A percentile compares a stretch with the other conserved stretches of the same genome.
Conservation (phyloP, 148 eudicot genomes). For the Heliamphora exappendiculata region DNA sequence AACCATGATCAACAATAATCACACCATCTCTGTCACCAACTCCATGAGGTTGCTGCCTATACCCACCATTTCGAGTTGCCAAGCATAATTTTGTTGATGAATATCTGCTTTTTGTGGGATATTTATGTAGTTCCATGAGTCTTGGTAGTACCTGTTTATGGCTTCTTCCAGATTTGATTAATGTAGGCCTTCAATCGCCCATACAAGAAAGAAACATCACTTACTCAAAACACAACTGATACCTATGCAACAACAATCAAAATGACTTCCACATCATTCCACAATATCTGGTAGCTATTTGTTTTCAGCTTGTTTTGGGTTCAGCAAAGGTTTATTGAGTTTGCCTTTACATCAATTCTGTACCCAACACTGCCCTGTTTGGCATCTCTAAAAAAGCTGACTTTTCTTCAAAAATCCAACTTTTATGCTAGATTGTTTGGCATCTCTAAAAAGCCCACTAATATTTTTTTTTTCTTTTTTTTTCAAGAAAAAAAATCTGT, state of each 20-base stretch:
- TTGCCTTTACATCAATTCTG: too few relatives aligned
- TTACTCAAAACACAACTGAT: not conserved
- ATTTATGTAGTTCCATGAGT: constrained; percentile 20
- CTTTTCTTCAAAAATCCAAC: too few relatives aligned
- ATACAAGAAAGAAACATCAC: constrained; percentile 8
- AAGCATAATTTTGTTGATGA: constrained; percentile 20
- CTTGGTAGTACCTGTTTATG: constrained; percentile 14
- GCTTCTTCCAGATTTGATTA: constrained; percentile 19
- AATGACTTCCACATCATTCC: not conserved
- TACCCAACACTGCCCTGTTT: too few relatives aligned
- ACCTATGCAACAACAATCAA: not conserved
- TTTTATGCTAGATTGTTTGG: too few relatives aligned
- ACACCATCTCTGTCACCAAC: constrained; percentile 62
- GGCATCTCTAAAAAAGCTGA: too few relatives aligned
- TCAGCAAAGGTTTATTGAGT: not conserved
- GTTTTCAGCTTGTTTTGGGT: not conserved
- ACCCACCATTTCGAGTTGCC: constrained; percentile 28
- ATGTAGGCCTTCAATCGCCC: constrained; percentile 3
- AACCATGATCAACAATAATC: constrained; percentile 90
- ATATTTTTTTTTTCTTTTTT: too few relatives aligned
- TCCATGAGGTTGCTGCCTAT: constrained; percentile 20
- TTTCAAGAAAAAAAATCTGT: too few relatives aligned
- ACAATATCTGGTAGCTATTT: not conserved
- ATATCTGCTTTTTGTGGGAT: constrained; percentile 13
- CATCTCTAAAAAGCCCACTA: too few relatives aligned